A percentile compares a stretch with the other conserved stretches of the same genome.
phyloP scores from a whole-genome alignment of 2,329 filamentous ascomycete genomes.

The Verticillium alfalfae region DNA sequence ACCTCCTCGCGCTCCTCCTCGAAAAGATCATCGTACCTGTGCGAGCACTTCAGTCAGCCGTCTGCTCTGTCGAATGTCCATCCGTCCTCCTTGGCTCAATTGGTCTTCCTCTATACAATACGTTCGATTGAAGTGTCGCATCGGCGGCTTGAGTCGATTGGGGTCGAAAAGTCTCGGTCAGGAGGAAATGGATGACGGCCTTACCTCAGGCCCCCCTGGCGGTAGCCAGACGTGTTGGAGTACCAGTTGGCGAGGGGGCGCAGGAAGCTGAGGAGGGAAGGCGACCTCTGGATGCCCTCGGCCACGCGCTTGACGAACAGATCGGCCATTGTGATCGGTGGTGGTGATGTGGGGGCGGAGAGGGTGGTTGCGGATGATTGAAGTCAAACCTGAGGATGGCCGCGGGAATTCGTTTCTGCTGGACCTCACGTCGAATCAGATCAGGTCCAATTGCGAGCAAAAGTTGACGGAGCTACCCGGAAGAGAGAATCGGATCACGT shows the following conservation, averaged over 20 bases:
- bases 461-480: slow-evolving; percentile 3
- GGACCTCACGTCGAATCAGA: slow-evolving; percentile 6
- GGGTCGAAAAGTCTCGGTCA: not conserved
- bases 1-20: slow-evolving; percentile 86
- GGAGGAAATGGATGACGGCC: slow-evolving; percentile 12
- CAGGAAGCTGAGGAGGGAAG: slow-evolving; percentile 77
- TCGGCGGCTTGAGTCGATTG: not conserved
- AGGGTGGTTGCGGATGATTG: slow-evolving; percentile 2
- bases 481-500: not conserved
- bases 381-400: not conserved
- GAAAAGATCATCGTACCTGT: slow-evolving; percentile 89
- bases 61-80: not conserved
- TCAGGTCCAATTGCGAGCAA: slow-evolving; percentile 8
- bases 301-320: slow-evolving; percentile 45
- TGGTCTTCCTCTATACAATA: not conserved
- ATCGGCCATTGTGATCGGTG: slow-evolving; percentile 41
- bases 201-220: slow-evolving; percentile 87
- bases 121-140: not conserved
- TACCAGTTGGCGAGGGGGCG: slow-evolving; percentile 86
- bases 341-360: slow-evolving; percentile 14
- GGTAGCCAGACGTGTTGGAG: slow-evolving; percentile 82
- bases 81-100: not conserved
- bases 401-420: slow-evolving; percentile 3
- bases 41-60: not conserved
- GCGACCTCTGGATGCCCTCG: slow-evolving; percentile 61